Evolutionary conservation across 2,329 filamentous ascomycete species (phyloP).

Genomic region (Didymella arachidicola): DNA sequence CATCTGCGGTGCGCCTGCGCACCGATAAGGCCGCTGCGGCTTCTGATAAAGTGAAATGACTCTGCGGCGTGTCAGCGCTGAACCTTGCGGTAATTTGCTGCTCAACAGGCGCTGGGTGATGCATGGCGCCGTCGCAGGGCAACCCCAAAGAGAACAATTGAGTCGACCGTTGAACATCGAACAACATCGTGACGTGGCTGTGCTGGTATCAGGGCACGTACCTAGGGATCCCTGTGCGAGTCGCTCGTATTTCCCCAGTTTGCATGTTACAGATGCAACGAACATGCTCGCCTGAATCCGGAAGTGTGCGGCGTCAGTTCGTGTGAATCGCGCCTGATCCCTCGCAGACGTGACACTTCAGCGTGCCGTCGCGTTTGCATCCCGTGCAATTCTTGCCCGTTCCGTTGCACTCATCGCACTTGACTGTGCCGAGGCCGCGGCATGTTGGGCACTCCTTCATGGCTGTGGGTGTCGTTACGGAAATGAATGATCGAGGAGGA

Average conservation of each 20-base stretch:
- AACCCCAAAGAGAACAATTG: background rate
- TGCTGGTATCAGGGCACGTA: slow-evolving; percentile 18
- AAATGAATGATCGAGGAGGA: background rate
- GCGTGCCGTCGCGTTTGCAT: slow-evolving; percentile 41
- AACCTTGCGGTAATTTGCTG: background rate
- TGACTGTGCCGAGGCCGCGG: slow-evolving; percentile 43
- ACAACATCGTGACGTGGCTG: slow-evolving; percentile 7
- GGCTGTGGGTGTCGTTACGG: background rate
- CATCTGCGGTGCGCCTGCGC: slow-evolving; percentile 26
- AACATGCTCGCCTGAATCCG: slow-evolving; percentile 11
- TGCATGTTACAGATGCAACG: slow-evolving; percentile 18
- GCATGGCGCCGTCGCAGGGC: background rate
- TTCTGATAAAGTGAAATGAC: slow-evolving; percentile 2
- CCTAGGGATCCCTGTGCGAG: slow-evolving; percentile 28
- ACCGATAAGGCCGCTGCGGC: slow-evolving; percentile 15
- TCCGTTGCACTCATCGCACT: slow-evolving; percentile 47
- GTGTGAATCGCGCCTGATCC: slow-evolving; percentile 46
- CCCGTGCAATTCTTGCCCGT: slow-evolving; percentile 31
- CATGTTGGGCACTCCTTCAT: slow-evolving; percentile 48
- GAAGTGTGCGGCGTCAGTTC: slow-evolving; percentile 30
- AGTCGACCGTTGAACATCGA: background rate
- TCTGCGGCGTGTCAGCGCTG: slow-evolving; percentile 7
- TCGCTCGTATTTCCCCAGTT: slow-evolving; percentile 20
- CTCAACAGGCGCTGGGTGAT: background rate
- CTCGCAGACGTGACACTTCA: slow-evolving; percentile 45